phyloP scores from a whole-genome alignment of 2,329 filamentous ascomycete species.

The Xylariaceae sp. region DNA sequence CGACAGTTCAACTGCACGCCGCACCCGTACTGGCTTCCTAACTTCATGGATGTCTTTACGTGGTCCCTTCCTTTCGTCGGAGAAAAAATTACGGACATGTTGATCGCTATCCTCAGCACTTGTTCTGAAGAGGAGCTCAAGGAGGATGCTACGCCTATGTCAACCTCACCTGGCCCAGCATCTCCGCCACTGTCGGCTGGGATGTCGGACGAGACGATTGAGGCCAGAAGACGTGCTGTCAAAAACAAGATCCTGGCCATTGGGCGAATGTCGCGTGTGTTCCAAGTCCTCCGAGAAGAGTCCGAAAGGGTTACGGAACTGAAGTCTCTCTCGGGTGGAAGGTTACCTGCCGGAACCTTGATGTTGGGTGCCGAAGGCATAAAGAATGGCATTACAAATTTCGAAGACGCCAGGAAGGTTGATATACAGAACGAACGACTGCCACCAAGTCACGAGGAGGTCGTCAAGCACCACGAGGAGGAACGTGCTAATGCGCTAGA shows the following conservation, averaged over 20 bases:
- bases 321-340: constrained; percentile 91
- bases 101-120: constrained; percentile 96
- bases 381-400: constrained; percentile 95
- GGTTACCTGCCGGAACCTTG: constrained; percentile 88
- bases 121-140: constrained; percentile 99
- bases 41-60: constrained; percentile 99
- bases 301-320: constrained; percentile 95
- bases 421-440: constrained; percentile 95
- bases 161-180: constrained; percentile 62
- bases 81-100: constrained; percentile 99
- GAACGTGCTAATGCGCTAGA: constrained; percentile 79
- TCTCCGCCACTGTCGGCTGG: constrained; percentile 63
- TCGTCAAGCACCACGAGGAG: constrained; percentile 75
- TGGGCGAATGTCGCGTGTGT: constrained; percentile 91
- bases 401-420: constrained; percentile 95
- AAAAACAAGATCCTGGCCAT: constrained; percentile 99
- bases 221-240: constrained; percentile 93
- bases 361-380: constrained; percentile 98
- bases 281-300: constrained; percentile 96
- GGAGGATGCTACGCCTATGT: constrained; percentile 69
- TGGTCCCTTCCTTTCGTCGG: constrained; percentile 98
- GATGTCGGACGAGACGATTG: constrained; percentile 71
- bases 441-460: constrained; percentile 89
- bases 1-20: constrained; percentile 99
- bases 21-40: constrained; percentile 98